Percentiles rank a stretch among this genome's conserved stretches.
These are phyloP conservation scores for Cryphonectria parasitica DNA, from an alignment of 2,329 filamentous ascomycete species.

Conservation along the genomic window DNA sequence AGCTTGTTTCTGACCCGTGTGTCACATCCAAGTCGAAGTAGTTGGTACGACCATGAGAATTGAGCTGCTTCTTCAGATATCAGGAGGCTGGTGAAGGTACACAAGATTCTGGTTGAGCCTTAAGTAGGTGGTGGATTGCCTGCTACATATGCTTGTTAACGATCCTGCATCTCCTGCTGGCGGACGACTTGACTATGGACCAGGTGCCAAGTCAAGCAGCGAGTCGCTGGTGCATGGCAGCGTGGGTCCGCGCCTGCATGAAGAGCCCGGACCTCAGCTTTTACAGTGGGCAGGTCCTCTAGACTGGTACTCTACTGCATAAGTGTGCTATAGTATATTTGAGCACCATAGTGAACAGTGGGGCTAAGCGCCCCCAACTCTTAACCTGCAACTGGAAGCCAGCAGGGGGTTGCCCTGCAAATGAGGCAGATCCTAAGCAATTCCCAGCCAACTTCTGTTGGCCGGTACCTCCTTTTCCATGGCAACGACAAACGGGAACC, in stretches of 20 bases:
- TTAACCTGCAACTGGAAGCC: not conserved
- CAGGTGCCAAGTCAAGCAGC: not conserved
- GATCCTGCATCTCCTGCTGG: not conserved
- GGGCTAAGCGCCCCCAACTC: not conserved
- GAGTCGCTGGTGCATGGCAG: not conserved
- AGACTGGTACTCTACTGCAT: not conserved
- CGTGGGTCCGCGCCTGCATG: not conserved
- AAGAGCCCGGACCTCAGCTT: slow-evolving; percentile 3
- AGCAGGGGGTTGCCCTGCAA: slow-evolving; percentile 3
- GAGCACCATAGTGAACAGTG: not conserved
- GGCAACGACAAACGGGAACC: slow-evolving; percentile 23
- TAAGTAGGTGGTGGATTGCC: not conserved
- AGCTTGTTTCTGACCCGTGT: not conserved
- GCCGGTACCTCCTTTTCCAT: slow-evolving; percentile 22
- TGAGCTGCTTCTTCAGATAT: not conserved
- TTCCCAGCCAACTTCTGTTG: not conserved
- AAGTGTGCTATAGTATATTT: not conserved
- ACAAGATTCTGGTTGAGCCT: not conserved
- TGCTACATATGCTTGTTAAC: not conserved
- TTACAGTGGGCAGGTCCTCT: not conserved
- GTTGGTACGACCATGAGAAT: not conserved
- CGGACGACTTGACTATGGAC: not conserved
- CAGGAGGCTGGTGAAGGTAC: not conserved
- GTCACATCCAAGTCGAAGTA: not conserved
- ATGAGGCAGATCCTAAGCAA: slow-evolving; percentile 2